Evolutionary conservation across 2,329 filamentous ascomycete species (phyloP).

Genomic region (Albifimbria verrucaria): DNA sequence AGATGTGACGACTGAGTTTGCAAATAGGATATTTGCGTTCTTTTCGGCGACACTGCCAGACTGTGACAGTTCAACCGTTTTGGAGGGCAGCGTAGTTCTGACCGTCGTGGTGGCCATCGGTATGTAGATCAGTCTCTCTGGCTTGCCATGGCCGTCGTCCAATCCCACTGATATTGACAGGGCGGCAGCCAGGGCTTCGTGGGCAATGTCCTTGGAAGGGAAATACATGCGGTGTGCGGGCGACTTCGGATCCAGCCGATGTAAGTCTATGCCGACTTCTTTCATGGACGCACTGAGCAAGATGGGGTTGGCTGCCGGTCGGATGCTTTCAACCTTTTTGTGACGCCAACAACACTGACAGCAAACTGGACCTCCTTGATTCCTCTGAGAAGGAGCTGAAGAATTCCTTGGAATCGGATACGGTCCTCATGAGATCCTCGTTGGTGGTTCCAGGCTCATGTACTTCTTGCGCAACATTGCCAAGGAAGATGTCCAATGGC

Average conservation of each 20-base stretch:
- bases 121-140: constrained; percentile 85
- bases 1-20: constrained; percentile 93
- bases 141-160: constrained; percentile 82
- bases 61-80: constrained; percentile 78
- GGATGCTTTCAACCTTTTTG: constrained; percentile 72
- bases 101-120: constrained; percentile 97
- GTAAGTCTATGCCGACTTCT: constrained; percentile 88
- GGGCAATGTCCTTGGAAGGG: constrained; percentile 84
- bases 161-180: constrained; percentile 89
- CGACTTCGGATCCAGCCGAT: constrained; percentile 86
- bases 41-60: constrained; percentile 73
- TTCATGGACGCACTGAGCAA: constrained; percentile 91
- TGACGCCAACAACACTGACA: constrained; percentile 84
- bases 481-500: constrained; percentile 61
- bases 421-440: constrained; percentile 72
- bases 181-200: constrained; percentile 88
- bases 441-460: constrained; percentile 63
- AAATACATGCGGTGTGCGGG: constrained; percentile 99
- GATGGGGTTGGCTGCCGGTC: constrained; percentile 66
- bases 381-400: constrained; percentile 84
- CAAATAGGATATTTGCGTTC: constrained; percentile 94
- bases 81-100: constrained; percentile 90
- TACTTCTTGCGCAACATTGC: constrained; percentile 71
- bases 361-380: constrained; percentile 97
- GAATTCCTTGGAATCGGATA: constrained; percentile 92